Percentiles rank a stretch among this genome's conserved stretches.
These are phyloP conservation scores for Leccinum olivaceopallidum DNA, from an alignment of 768 basidiomycete genomes.

Conservation along the genomic window DNA sequence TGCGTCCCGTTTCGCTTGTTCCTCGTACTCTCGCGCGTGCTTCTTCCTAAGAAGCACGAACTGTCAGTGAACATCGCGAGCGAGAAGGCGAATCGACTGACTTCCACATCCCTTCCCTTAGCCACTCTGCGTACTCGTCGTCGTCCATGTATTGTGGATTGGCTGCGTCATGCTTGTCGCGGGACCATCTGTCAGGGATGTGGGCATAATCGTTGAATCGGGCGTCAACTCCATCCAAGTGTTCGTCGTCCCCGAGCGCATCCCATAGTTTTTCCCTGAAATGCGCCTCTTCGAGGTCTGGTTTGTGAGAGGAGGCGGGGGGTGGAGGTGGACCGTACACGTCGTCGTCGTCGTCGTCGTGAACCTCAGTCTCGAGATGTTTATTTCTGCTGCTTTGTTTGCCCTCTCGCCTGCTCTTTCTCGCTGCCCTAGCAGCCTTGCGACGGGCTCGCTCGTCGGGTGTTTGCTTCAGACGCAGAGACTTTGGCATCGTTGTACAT, in stretches of 20 bases:
- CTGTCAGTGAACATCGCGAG: conserved; percentile 1
- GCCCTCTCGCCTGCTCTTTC: not conserved
- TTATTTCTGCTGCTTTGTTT: conserved; percentile 7
- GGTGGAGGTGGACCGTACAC: conserved; percentile 28
- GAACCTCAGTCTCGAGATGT: not conserved
- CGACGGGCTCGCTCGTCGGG: conserved; percentile 43
- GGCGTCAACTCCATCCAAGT: conserved; percentile 61
- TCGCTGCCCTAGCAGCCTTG: conserved; percentile 37
- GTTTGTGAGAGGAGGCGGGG: conserved; percentile 30
- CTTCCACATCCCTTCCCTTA: conserved; percentile 85
- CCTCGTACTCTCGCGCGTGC: conserved; percentile 65
- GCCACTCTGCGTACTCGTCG: conserved; percentile 87
- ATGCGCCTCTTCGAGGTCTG: conserved; percentile 57
- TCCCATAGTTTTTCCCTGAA: conserved; percentile 76
- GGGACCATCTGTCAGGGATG: conserved; percentile 68
- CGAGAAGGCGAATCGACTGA: conserved; percentile 33
- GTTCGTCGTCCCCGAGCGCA: conserved; percentile 72
- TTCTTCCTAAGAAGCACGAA: conserved; percentile 49
- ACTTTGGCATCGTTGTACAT: conserved; percentile 41
- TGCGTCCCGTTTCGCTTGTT: conserved; percentile 56
- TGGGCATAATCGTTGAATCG: conserved; percentile 68
- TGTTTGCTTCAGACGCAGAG: conserved; percentile 60
- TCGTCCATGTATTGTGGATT: conserved; percentile 67
- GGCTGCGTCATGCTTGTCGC: conserved; percentile 41
- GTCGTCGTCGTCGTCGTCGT: not conserved